These are phyloP conservation scores for Heteromeles arbutifolia DNA, from an alignment of 306 rosid species.

Conservation along the genomic window DNA sequence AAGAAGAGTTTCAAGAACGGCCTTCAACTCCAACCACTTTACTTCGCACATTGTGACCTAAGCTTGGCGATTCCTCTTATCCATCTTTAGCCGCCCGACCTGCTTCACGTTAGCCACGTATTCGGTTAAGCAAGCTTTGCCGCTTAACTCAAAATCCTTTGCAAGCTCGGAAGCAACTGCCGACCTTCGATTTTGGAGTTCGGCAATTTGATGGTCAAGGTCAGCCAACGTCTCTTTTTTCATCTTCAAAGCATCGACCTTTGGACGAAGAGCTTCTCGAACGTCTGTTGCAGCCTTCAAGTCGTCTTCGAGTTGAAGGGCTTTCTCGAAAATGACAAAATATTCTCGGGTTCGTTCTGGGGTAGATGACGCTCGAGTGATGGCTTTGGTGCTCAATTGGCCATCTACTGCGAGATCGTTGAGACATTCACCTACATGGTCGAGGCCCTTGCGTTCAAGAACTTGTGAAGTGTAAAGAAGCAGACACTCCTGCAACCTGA, in stretches of 20 bases:
- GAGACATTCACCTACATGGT: too few relatives aligned
- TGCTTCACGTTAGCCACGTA: rapidly evolving
- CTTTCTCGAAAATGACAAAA: rapidly evolving
- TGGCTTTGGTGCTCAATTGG: rapidly evolving
- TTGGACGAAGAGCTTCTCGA: rapidly evolving
- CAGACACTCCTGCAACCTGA: rapidly evolving
- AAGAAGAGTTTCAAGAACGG: rapidly evolving
- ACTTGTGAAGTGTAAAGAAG: too few relatives aligned
- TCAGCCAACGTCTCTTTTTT: too few relatives aligned
- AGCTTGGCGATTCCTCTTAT: rapidly evolving
- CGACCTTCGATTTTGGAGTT: rapidly evolving
- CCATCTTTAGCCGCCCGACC: rapidly evolving
- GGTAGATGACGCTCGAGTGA: rapidly evolving
- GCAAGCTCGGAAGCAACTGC: too few relatives aligned
- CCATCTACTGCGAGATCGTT: too few relatives aligned
- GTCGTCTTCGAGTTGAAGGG: rapidly evolving
- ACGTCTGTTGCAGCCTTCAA: rapidly evolving
- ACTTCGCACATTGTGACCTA: too few relatives aligned
- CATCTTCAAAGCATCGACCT: rapidly evolving
- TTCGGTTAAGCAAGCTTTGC: rapidly evolving
- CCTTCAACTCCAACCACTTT: too few relatives aligned
- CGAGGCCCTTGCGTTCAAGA: rapidly evolving
- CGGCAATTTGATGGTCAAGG: too few relatives aligned
- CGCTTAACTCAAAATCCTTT: too few relatives aligned
- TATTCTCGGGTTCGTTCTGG: rapidly evolving